Evolutionary conservation across 805 yeast species (phyloP).

Genomic region (Candida broadrunensis): DNA sequence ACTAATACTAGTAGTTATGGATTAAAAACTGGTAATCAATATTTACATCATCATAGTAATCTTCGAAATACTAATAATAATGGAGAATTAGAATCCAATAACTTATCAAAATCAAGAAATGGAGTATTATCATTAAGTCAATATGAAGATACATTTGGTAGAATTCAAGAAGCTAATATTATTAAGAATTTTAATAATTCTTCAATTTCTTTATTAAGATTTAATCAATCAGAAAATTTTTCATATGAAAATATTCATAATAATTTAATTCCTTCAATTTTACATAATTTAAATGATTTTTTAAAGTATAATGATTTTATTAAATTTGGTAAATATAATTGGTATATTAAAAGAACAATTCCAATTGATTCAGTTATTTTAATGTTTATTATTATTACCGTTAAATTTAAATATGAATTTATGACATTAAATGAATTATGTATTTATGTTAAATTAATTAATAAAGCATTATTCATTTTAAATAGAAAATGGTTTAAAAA

Average conservation of each 20-base stretch:
- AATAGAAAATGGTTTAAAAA: slow-evolving; percentile 45
- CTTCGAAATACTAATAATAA: background rate
- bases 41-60: background rate
- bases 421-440: slow-evolving; percentile 35
- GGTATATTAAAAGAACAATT: slow-evolving; percentile 60
- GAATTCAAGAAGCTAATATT: slow-evolving; percentile 35
- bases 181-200: slow-evolving; percentile 35
- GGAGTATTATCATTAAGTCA: slow-evolving; percentile 31
- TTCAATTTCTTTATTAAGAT: slow-evolving; percentile 32
- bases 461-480: slow-evolving; percentile 40
- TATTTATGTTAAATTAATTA: slow-evolving; percentile 37
- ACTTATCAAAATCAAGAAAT: slow-evolving; percentile 8
- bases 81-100: background rate
- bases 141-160: slow-evolving; percentile 40
- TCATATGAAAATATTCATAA: slow-evolving; percentile 50
- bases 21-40: background rate
- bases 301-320: slow-evolving; percentile 50
- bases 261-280: slow-evolving; percentile 53
- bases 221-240: slow-evolving; percentile 38
- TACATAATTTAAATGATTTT: slow-evolving; percentile 57
- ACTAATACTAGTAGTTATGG: slow-evolving; percentile 3
- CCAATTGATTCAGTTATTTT: slow-evolving; percentile 59
- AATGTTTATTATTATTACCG: slow-evolving; percentile 49
- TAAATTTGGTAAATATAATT: slow-evolving; percentile 52
- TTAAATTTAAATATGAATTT: slow-evolving; percentile 46